Percentiles rank a stretch among this genome's conserved stretches.
Evolutionary conservation across 2,329 filamentous ascomycete species (phyloP).

Genomic region (Balansia obtecta): DNA sequence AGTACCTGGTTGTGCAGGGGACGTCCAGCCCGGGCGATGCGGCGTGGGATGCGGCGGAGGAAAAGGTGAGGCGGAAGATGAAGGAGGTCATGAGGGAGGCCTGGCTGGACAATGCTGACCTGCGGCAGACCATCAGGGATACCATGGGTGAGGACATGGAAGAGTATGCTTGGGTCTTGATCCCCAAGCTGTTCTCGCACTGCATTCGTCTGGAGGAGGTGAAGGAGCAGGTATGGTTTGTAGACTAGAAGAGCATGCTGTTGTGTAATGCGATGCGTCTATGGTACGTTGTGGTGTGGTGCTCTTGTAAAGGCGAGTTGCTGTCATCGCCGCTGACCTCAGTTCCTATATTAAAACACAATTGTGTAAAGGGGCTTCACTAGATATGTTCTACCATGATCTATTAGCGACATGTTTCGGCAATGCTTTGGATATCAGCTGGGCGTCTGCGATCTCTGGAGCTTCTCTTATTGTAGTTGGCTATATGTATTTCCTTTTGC

Average conservation of each 20-base stretch:
- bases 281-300: no score
- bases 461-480: no score
- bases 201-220: constrained; percentile 2
- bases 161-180: constrained; percentile 9
- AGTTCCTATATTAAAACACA: no score
- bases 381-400: no score
- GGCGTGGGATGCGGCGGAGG: constrained; percentile 5
- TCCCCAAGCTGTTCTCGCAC: constrained; percentile 11
- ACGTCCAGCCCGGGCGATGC: not conserved
- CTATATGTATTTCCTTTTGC: no score
- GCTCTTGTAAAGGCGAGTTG: no score
- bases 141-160: constrained; percentile 8
- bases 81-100: constrained; percentile 6
- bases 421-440: no score
- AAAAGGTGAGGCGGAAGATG: constrained; percentile 4
- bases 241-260: constrained; percentile 2
- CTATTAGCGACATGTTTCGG: no score
- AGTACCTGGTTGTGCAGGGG: not conserved
- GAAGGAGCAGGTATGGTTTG: constrained; percentile 8
- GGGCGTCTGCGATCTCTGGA: no score
- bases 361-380: no score
- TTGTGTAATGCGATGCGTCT: no score
- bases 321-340: no score
- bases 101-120: constrained; percentile 5
- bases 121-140: constrained; percentile 7